Percentiles rank a stretch among this genome's conserved stretches.
Evolutionary conservation across 106 monocot genomes (phyloP).

Genomic region (Phalaenopsis aphrodite): DNA sequence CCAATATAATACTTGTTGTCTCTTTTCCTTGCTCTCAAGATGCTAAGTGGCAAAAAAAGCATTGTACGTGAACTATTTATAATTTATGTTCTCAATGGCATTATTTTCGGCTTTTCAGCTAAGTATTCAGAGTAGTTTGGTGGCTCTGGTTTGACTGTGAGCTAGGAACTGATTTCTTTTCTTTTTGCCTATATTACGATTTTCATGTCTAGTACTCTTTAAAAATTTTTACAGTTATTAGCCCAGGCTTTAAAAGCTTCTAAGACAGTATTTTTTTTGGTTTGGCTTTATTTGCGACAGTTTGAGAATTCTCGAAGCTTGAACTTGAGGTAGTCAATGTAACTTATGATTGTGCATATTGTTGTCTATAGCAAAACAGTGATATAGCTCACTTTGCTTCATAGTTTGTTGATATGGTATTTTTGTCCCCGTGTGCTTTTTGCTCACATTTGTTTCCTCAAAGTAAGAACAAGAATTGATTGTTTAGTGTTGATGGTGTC

Average conservation of each 20-base stretch:
- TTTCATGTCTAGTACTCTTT: too few relatives aligned
- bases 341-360: neutral
- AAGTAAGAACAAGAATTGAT: neutral
- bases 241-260: too few relatives aligned
- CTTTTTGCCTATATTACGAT: neutral
- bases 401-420: neutral
- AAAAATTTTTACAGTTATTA: too few relatives aligned
- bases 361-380: too few relatives aligned
- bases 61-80: too few relatives aligned
- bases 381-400: neutral
- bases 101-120: neutral
- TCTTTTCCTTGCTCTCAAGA: too few relatives aligned
- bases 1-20: too few relatives aligned
- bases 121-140: neutral
- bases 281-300: neutral
- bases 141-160: neutral
- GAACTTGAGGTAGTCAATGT: neutral
- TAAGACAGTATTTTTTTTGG: neutral
- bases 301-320: neutral
- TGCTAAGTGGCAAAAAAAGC: too few relatives aligned
- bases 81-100: neutral
- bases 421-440: too few relatives aligned
- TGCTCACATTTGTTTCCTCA: neutral
- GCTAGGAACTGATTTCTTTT: neutral
- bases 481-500: neutral